Percentiles rank a stretch among this genome's conserved stretches.
Conservation (phyloP, 148 eudicot species). For the Talinum fruticosum region DNA sequence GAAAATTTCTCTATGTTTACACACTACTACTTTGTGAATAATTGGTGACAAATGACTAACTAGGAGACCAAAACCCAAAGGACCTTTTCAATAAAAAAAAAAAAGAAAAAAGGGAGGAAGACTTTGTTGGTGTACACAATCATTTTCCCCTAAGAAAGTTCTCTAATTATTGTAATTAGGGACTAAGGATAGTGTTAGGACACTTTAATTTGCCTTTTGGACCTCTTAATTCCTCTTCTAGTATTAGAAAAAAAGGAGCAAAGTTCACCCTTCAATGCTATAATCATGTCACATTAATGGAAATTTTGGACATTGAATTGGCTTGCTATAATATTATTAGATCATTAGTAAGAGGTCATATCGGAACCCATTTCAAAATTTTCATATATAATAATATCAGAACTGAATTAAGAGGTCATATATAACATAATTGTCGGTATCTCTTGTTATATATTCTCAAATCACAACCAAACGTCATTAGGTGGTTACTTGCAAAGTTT, state of each 20-base stretch:
- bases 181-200: not conserved
- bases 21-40: conserved; percentile 1
- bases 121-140: not conserved
- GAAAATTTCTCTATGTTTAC: not conserved
- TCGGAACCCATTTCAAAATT: too few species aligned
- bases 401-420: too few species aligned
- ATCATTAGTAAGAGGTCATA: too few species aligned
- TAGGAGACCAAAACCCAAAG: not conserved
- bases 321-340: too few species aligned
- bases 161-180: not conserved
- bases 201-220: not conserved
- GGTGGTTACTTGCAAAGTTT: not conserved
- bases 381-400: too few species aligned
- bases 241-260: too few species aligned
- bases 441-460: too few species aligned
- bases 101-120: not conserved
- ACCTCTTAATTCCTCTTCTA: not conserved
- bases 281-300: not conserved
- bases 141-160: not conserved
- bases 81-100: too few species aligned
- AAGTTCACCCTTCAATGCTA: not conserved
- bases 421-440: too few species aligned
- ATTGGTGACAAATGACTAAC: not conserved
- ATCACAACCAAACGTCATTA: not conserved
- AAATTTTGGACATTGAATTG: too few species aligned